Evolutionary conservation across 768 basidiomycete genomes (phyloP).

Genomic region (Boletus subcaerulescens): DNA sequence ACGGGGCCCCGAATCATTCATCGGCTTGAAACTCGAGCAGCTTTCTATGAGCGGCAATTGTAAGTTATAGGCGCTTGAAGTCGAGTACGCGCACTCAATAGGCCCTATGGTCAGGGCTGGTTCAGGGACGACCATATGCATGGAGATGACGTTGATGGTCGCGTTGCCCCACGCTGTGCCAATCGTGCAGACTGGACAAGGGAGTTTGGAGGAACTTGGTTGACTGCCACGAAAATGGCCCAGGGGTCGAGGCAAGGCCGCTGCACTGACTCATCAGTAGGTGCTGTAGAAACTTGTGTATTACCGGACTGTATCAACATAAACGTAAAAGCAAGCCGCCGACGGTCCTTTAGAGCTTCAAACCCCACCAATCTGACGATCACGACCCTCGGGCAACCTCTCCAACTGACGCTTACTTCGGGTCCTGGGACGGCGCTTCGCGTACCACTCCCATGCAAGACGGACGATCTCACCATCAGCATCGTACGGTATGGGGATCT

Average conservation of each 20-base stretch:
- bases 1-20: neutral
- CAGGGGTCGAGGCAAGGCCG: neutral
- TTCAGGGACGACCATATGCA: too few relatives aligned
- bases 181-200: neutral
- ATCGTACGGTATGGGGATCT: conserved; percentile 94
- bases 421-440: conserved; percentile 62
- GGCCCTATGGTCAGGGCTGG: too few relatives aligned
- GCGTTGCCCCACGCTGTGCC: neutral
- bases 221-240: neutral
- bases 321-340: neutral
- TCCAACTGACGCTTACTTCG: conserved; percentile 61
- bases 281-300: neutral
- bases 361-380: conserved; percentile 26
- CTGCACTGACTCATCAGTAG: too few relatives aligned
- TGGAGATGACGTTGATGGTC: too few relatives aligned
- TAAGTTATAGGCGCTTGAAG: neutral
- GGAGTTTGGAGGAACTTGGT: neutral
- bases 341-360: conserved; percentile 6
- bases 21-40: neutral
- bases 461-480: conserved; percentile 93
- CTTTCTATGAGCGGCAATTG: neutral
- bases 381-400: conserved; percentile 66
- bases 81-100: neutral
- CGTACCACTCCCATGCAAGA: conserved; percentile 96
- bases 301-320: conserved; percentile 3